phyloP scores from a whole-genome alignment of 2,329 filamentous ascomycete genomes.

The Claviceps africana region DNA sequence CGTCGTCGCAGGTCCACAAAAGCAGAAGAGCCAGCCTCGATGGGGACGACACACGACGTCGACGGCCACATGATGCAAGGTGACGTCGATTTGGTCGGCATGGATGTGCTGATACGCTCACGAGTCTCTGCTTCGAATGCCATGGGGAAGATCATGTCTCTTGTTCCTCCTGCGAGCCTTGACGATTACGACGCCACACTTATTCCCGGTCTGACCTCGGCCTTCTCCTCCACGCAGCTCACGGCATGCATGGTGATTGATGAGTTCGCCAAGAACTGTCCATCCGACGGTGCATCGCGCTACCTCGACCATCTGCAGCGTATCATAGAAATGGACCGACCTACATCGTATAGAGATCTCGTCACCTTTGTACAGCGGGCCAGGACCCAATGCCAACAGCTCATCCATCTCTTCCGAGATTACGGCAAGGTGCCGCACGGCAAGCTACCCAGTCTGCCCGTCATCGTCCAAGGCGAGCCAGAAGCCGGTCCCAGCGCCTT shows the following conservation, averaged over 20 bases:
- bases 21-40: constrained; percentile 49
- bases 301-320: constrained; percentile 54
- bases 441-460: constrained; percentile 68
- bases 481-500: constrained; percentile 89
- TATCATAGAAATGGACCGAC: constrained; percentile 70
- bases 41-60: constrained; percentile 75
- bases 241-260: constrained; percentile 73
- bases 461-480: constrained; percentile 84
- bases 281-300: constrained; percentile 27
- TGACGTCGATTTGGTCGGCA: constrained; percentile 85
- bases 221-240: constrained; percentile 75
- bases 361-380: constrained; percentile 82
- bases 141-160: constrained; percentile 68
- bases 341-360: constrained; percentile 74
- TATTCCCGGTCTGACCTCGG: constrained; percentile 52
- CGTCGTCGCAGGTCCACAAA: constrained; percentile 78
- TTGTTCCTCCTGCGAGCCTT: constrained; percentile 51
- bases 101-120: constrained; percentile 76
- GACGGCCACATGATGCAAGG: constrained; percentile 97
- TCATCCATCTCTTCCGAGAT: constrained; percentile 84
- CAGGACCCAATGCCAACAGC: constrained; percentile 77
- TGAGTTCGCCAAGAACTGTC: constrained; percentile 60
- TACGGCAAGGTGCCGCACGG: constrained; percentile 65
- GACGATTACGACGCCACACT: constrained; percentile 52
- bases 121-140: constrained; percentile 78